These are phyloP conservation scores for Phytophthora rubi DNA, from an alignment of 352 stramenopile genomes.

Conservation along the genomic window DNA sequence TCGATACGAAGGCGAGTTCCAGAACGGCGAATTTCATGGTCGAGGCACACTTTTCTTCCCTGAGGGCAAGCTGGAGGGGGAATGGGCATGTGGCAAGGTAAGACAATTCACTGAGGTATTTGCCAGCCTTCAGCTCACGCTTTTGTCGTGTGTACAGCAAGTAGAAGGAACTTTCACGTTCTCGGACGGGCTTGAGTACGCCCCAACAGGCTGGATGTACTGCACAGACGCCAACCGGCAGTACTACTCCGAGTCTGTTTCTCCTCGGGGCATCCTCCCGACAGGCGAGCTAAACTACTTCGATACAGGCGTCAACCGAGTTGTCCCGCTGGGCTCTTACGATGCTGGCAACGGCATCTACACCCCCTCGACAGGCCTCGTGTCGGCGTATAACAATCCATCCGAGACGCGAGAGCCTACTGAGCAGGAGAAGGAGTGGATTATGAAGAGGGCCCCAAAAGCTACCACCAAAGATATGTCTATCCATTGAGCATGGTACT, in stretches of 20 bases:
- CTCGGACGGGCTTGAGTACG: constrained; percentile 76
- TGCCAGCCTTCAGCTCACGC: background rate
- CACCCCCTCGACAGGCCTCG: constrained; percentile 60
- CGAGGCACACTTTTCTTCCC: constrained; percentile 73
- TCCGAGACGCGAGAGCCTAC: constrained; percentile 54
- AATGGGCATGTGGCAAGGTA: constrained; percentile 77
- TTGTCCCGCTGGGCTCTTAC: constrained; percentile 74
- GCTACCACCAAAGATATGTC: constrained; percentile 79
- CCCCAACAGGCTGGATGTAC: constrained; percentile 65
- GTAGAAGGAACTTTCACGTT: constrained; percentile 81
- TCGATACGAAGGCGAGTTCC: constrained; percentile 83
- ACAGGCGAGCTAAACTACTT: constrained; percentile 78
- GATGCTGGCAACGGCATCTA: constrained; percentile 83
- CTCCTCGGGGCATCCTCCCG: constrained; percentile 53
- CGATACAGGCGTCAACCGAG: constrained; percentile 64
- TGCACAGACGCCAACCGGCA: constrained; percentile 67
- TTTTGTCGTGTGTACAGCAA: constrained; percentile 44
- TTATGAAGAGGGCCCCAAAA: constrained; percentile 63
- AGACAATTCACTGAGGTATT: background rate
- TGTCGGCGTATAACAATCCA: constrained; percentile 62
- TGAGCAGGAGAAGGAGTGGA: constrained; percentile 67
- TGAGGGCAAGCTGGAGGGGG: constrained; percentile 71
- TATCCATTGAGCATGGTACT: constrained; percentile 42
- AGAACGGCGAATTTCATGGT: constrained; percentile 83
- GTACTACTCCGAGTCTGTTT: constrained; percentile 75